Base-by-base conservation (phyloP, 176 grass and related monocot species). In the Oryza punctata region DNA sequence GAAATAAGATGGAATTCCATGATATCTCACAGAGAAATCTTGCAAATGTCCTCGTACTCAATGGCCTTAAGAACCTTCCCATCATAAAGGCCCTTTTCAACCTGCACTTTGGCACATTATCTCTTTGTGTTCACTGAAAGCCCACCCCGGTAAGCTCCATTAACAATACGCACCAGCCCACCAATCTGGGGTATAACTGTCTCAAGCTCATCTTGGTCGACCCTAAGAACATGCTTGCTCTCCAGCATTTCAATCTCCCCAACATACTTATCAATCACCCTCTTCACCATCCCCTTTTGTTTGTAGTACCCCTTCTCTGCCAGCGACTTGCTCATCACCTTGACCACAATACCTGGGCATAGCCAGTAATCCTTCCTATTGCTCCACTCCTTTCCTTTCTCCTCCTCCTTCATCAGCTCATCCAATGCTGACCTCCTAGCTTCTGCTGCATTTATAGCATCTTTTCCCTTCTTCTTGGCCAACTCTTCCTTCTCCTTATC, bases 361-460 rank as follows among this genome's bases (percentile, higher is more conserved):
- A 98, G 76, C 96, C 92, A 98, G 38, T 98, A 93, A 75, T 98
- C 96, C 87, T 98, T 98, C 63, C 96, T 80, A 50, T 98, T 95
- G 84, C 81, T 93, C 64, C 81, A 67, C 85, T 98, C 96, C 82
- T 98, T 98, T 21, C 83, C 91, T 67, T 90, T 95, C 82, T 98
- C 96, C 69, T 98, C 92, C 68, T 98, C 92, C 84, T 80, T 94
- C 91, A 95, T 98, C 78, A 98, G 84, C 69, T 93, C 88, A 4
- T 95, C 92, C 26, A 98, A 84, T 9, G 79, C 81, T 16, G 95
- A 98, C 78, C 75, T 81, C 52, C 89, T 88, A 12, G 40, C 25
- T 1, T 78, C 80, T 3, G 49, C 77, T 59, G 63, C 78, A 35
- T 84, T 81, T 59, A 59, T 64, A 38, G 52, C 63, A 83, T 81